phyloP scores from a whole-genome alignment of 2,329 filamentous ascomycete species.

The Trichoderma semiorbis region DNA sequence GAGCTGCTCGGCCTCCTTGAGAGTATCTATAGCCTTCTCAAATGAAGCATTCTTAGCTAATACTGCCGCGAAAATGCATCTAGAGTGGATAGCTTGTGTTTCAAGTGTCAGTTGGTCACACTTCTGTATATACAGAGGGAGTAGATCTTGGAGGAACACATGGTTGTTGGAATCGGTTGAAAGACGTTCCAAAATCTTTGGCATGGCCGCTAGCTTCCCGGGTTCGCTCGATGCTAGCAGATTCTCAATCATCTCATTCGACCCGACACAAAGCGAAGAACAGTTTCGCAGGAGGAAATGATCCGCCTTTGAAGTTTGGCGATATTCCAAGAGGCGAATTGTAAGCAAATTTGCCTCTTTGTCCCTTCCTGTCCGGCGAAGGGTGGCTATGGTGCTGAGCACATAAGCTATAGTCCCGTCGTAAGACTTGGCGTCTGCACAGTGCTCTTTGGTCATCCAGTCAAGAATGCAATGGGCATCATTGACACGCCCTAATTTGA shows the following conservation, averaged over 20 bases:
- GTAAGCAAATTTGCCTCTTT: not conserved
- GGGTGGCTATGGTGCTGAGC: not conserved
- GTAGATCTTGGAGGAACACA: not conserved
- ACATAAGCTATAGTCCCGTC: not conserved
- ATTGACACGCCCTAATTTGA: not conserved
- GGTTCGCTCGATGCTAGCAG: not conserved
- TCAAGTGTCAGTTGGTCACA: not conserved
- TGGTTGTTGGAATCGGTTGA: not conserved
- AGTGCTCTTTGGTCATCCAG: not conserved
- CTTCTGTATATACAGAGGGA: not conserved
- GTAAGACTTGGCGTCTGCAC: too few species aligned
- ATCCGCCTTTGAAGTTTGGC: not conserved
- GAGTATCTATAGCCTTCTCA: not conserved
- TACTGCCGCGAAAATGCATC: not conserved
- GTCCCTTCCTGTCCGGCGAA: not conserved
- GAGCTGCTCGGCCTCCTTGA: not conserved
- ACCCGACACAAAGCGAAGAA: fast-evolving
- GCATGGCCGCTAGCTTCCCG: not conserved
- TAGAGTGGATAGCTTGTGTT: not conserved
- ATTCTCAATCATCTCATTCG: not conserved
- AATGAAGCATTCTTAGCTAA: too few species aligned
- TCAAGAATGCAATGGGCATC: not conserved
- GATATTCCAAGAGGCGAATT: not conserved
- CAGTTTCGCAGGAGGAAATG: not conserved
- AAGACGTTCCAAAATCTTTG: not conserved